Base-by-base conservation (phyloP, 345 rosid species). In the Citropsis articulata region DNA sequence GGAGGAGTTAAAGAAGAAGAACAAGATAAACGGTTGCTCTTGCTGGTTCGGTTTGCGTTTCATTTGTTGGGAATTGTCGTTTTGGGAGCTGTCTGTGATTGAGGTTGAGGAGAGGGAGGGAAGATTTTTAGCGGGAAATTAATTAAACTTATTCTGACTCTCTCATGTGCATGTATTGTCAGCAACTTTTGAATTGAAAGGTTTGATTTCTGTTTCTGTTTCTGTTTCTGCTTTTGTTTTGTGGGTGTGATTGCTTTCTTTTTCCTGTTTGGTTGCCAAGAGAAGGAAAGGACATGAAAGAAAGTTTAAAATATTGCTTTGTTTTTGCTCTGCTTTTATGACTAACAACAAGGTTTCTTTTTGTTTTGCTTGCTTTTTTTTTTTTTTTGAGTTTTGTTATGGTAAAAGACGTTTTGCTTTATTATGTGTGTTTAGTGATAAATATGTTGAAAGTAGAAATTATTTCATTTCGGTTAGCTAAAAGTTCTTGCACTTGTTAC, bases 81-180 rank as follows among this genome's bases (percentile, higher is more conserved):
- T 50, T 64, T 64, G 61, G 40, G 25, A 28, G 25, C 75, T 53
- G 62, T 55, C 59, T 31, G 25, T 71, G 27, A 75, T 66, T 66
- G 30, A 60, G 73, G 60, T 71, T 35, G 42, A 72, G 27, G 27
- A 28, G 19, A 24, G 25, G 25, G 62, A 22, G 28, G 22, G 62
- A 50, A 45, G 73, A 16, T 75, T 86, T 45, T 83, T 82, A 83
- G 89, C 91, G 87, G 88, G 90, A 90, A 89, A 53, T 53, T 53
- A 89, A 18, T 53, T 53, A 83, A 66, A 55, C 22, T 55, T 24
- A 27, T 6, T 16, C 9, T 42, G 14, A 9, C 69, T 36, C 25
- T 21, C 78, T 75, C 62, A 42, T 77, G 61, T 60, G 69, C 84
- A 40, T 79, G 18, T 12, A 45, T 45, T 45, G 80, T 28, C 66